Evolutionary conservation across 208 protist genomes (phyloP), one percentile per base, ranked within the genome.

Genomic region (Trypanosoma congolense): DNA sequence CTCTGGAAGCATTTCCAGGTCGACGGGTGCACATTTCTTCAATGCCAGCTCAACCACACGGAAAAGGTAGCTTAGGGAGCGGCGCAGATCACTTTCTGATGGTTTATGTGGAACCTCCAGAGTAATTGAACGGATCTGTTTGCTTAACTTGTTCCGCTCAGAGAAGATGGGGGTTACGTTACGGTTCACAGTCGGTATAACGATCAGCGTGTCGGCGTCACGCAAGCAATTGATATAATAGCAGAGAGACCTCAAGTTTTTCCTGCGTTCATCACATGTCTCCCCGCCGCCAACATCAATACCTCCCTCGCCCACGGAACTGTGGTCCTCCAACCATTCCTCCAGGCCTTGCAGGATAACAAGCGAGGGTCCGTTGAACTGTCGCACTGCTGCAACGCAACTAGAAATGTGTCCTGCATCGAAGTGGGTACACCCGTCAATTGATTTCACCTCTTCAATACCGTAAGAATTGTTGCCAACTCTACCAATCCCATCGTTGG

Each of bases 171-270:
- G 56, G 49, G 6, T 24, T 42, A 22, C 64, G 52, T 31, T 70
- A 58, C 1, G 24, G 26, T 45, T 48, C 49, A 43, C 49, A 35
- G 29, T 85, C 14, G 84, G 84, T 0, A 75, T 55, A 9, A 92
- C 19, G 9, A 92, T 53, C 4, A 92, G 48, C 21, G 76, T 77
- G 49, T 88, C 80, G 4, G 72, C 75, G 55, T 79, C 72, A 22
- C 75, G 73, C 25, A 92, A 42, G 26, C 76, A 64, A 61, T 75
- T 61, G 44, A 88, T 38, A 51, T 87, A 87, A 57, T 84, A 88
- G 47, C 68, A 67, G 9, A 84, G 63, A 9, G 60, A 54, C 48
- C 61, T 61, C 56, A 85, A 62, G 0, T 55, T 55, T 42, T 52
- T 60, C 31, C 44, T 18, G 4, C 49, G 49, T 0, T 50, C 57